phyloP scores from a whole-genome alignment of 2,329 filamentous ascomycete species.

The Westerdykella ornata region DNA sequence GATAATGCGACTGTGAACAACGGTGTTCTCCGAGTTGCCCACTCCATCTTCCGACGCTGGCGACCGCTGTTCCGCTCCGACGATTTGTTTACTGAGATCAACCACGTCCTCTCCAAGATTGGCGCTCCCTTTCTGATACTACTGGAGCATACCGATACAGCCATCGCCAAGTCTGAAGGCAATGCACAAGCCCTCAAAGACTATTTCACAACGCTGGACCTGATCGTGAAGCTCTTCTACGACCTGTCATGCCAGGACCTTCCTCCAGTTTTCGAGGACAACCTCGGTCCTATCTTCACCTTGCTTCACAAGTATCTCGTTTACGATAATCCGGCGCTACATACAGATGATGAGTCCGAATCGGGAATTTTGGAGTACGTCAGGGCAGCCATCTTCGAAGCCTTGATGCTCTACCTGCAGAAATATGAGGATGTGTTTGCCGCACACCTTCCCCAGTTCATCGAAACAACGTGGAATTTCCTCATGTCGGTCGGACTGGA shows the following conservation, averaged over 20 bases:
- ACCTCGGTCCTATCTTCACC: slow-evolving; percentile 66
- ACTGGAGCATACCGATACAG: slow-evolving; percentile 63
- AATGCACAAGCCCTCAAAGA: slow-evolving; percentile 68
- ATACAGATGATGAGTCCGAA: slow-evolving; percentile 84
- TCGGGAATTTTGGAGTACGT: slow-evolving; percentile 76
- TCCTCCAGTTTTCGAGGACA: slow-evolving; percentile 88
- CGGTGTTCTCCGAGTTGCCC: slow-evolving; percentile 91
- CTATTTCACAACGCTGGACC: slow-evolving; percentile 77
- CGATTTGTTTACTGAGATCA: slow-evolving; percentile 88
- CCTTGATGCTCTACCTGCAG: slow-evolving; percentile 78
- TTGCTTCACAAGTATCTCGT: slow-evolving; percentile 88
- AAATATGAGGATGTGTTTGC: slow-evolving; percentile 96
- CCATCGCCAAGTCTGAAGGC: slow-evolving; percentile 65
- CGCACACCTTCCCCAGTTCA: slow-evolving; percentile 71
- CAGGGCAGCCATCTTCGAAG: slow-evolving; percentile 90
- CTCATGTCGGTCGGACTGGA: slow-evolving; percentile 79
- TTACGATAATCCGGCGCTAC: slow-evolving; percentile 77
- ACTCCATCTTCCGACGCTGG: slow-evolving; percentile 97
- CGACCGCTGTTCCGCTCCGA: slow-evolving; percentile 89
- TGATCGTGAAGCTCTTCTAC: slow-evolving; percentile 87
- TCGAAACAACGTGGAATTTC: slow-evolving; percentile 83
- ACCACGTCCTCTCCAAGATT: slow-evolving; percentile 86
- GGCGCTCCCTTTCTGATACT: slow-evolving; percentile 75
- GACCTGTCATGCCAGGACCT: slow-evolving; percentile 97
- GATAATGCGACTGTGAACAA: slow-evolving; percentile 81